Conservation (phyloP, 2,329 filamentous ascomycete species). For the Aureobasidium sp. region DNA sequence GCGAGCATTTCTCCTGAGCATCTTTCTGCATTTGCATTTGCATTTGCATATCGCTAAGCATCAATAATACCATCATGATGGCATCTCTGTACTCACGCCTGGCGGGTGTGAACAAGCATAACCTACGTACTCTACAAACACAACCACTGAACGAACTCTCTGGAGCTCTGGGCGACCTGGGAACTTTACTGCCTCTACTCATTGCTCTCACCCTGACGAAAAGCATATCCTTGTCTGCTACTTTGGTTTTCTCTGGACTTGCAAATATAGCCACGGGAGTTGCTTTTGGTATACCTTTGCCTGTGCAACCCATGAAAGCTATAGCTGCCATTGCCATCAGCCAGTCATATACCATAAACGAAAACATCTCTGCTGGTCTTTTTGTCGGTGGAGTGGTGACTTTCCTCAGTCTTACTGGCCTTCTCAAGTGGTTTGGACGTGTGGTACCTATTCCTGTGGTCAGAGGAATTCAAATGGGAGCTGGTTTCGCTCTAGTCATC, state of each 20-base stretch:
- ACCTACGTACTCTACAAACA: constrained; percentile 46
- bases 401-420: constrained; percentile 67
- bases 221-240: constrained; percentile 73
- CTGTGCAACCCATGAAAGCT: constrained; percentile 84
- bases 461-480: constrained; percentile 90
- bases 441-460: constrained; percentile 78
- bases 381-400: constrained; percentile 68
- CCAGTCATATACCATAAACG: constrained; percentile 53
- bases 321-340: constrained; percentile 86
- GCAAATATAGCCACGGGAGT: constrained; percentile 79
- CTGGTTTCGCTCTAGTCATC: constrained; percentile 73
- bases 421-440: constrained; percentile 65
- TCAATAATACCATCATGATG: constrained; percentile 9
- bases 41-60: neutral
- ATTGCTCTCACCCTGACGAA: constrained; percentile 71
- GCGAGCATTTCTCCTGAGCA: neutral
- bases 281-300: constrained; percentile 78
- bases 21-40: neutral
- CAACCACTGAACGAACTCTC: constrained; percentile 69
- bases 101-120: constrained; percentile 32
- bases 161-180: constrained; percentile 79
- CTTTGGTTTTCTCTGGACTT: constrained; percentile 78
- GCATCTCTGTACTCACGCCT: constrained; percentile 16
- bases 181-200: constrained; percentile 81
- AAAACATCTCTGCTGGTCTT: constrained; percentile 75